Conservation (phyloP, 1,139 yeast genomes). For the Blastobotrys indianensis region DNA sequence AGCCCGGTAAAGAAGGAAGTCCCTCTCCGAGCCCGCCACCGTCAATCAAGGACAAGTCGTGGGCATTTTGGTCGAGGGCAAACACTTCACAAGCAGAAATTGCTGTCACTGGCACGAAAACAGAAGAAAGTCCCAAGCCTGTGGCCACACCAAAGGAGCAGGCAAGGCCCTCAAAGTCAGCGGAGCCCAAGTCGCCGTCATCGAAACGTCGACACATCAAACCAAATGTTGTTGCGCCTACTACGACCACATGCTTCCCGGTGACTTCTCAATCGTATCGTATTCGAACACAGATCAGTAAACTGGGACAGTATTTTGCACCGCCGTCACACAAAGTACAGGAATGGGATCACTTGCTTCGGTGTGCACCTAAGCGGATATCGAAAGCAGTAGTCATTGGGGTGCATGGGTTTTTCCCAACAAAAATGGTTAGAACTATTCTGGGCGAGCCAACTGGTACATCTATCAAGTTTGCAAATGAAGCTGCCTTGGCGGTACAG, state of each 20-base stretch:
- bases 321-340: constrained; percentile 19
- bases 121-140: constrained; percentile 31
- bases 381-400: constrained; percentile 71
- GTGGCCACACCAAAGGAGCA: constrained; percentile 3
- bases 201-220: constrained; percentile 12
- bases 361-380: constrained; percentile 23
- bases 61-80: constrained; percentile 33
- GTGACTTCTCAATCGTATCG: constrained; percentile 21
- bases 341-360: constrained; percentile 19
- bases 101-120: constrained; percentile 37
- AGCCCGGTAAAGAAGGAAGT: no score
- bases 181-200: constrained; percentile 3
- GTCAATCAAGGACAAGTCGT: constrained; percentile 16
- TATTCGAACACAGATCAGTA: constrained; percentile 21
- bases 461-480: constrained; percentile 76
- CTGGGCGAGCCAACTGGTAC: constrained; percentile 95
- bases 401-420: constrained; percentile 93
- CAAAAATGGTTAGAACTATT: constrained; percentile 72
- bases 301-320: constrained; percentile 21
- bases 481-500: constrained; percentile 72
- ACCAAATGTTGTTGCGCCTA: constrained; percentile 31
- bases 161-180: constrained; percentile 1
- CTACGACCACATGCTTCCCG: constrained; percentile 26
- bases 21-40: background rate
- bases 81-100: constrained; percentile 29